Evolutionary conservation across 2,329 filamentous ascomycete species (phyloP), one percentile per base, ranked within the genome.

Genomic region (Epichloe gansuensis): DNA sequence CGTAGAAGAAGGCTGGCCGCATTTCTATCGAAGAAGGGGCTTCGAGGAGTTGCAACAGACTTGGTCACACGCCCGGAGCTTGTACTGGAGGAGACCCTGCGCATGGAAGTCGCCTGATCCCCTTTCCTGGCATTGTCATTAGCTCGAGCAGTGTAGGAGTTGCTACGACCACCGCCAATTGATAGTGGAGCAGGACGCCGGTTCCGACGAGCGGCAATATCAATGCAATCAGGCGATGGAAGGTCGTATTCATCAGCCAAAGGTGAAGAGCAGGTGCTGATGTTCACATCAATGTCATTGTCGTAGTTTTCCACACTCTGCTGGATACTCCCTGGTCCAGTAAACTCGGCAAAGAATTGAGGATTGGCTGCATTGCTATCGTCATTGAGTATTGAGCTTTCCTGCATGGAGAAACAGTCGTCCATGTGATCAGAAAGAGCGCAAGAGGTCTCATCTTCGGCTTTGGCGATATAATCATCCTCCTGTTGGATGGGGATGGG

Each of bases 161-260:
- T 71, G 56, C 67, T 72, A 49, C 74, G 71, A 21, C 74, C 63
- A 8, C 72, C 68, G 9, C 65, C 65, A 41, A 75, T 68, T 31
- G 72, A 69, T n/a, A 79, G 66, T 34, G 73, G 70, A 31, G 76
- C 63, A 9, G 66, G 66, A 4, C 67, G 66, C 46, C 63, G 71
- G 50, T 76, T 73, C 51, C 78, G 71, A 45, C 78, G 71, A 17
- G 71, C 72, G 15, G 76, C 77, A 54, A 80, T 75, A 57, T 80
- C 77, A 51, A 75, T 68, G 0, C 72, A 70, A 9, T 74, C 71
- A 0, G 75, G 71, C 1, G 76, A 77, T 57, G 70, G 74, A 59
- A 77, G 66, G 31, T 64, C 65, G 34, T 55, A 56, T 12, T 55
- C 53, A 17, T 54, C 53, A 7, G 48, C 46, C 23, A 54, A 3